These are phyloP conservation scores for Pythium apleroticum DNA, from an alignment of 352 stramenopile species.

Conservation along the genomic window DNA sequence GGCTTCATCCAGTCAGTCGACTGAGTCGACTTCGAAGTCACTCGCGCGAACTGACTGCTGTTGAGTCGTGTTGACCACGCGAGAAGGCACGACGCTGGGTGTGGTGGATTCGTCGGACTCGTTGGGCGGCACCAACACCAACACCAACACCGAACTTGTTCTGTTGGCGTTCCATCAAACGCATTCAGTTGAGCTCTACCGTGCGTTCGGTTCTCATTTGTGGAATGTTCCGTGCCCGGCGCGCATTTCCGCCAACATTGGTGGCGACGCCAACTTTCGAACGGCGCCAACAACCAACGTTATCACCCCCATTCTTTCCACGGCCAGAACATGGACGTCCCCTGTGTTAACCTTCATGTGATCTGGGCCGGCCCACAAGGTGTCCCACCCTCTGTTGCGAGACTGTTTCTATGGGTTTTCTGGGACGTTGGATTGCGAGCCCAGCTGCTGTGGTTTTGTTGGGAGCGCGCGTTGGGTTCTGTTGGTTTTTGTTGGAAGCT, in stretches of 20 bases:
- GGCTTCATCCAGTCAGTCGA: slow-evolving; percentile 7
- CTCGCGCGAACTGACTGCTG: background rate
- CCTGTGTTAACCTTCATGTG: background rate
- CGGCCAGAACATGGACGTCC: background rate
- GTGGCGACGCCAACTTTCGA: background rate
- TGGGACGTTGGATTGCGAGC: background rate
- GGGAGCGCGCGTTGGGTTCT: background rate
- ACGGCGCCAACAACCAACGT: background rate
- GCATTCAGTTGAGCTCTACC: background rate
- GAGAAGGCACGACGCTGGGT: background rate
- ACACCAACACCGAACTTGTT: background rate
- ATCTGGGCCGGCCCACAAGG: background rate
- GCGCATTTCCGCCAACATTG: background rate
- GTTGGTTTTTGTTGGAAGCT: slow-evolving; percentile 7
- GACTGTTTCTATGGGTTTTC: background rate
- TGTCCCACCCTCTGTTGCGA: background rate
- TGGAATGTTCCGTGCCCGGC: background rate
- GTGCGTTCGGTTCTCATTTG: background rate
- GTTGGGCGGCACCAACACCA: no score
- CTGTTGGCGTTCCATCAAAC: background rate
- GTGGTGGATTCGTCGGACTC: background rate
- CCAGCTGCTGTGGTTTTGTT: background rate
- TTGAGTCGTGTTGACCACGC: background rate
- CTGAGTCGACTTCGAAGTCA: slow-evolving; percentile 3
- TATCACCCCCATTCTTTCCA: no score